Base-by-base conservation (phyloP, 129 eudicot genomes). In the Pulicaria dysenterica region DNA sequence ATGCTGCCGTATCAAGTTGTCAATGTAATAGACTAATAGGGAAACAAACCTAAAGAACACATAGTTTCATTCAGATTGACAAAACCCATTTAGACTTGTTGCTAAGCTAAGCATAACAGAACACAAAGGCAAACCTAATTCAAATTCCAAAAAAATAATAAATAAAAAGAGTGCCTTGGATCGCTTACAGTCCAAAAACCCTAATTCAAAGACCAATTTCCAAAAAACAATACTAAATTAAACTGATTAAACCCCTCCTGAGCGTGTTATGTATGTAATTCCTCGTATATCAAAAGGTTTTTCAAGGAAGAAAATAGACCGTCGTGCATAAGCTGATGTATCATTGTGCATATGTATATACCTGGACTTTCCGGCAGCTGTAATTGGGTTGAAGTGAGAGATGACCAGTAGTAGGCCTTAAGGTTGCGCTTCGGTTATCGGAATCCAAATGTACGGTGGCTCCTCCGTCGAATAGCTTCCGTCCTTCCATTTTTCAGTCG, bases 351-450 rank as follows among this genome's bases (percentile, higher is more conserved):
- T 77, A 12, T n/a, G 34, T 39, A 51, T 60, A 41, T 77, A 77
- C 82, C 82, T 77, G 72, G 19, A 77, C 82, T 77, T 77, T 77
- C 13, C 34, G 72, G 31, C 75, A 70, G 67, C 72, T 70, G 67
- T 77, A 77, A 58, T 77, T 70, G 37, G 82, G 82, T 77, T 77
- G 82, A 70, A 77, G 77, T 70, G 77, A 63, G 19, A 49, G 66
- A 60, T 69, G 42, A 7, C 75, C 60, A n/a, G 64, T 47, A 24
- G 13, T 48, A 43, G 62, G 76, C 45, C 81, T 34, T 5, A 49
- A 17, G 6, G 50, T 13, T 14, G 69, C 60, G 50, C 13, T 77
- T 4, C 81, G 81, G 42, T 47, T 10, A 36, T 77, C 72, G 65
- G 81, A 69, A 77, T 77, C 81, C 12, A 14, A 61, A 61, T 61